These are phyloP conservation scores for Phaffia rhodozyma DNA, from an alignment of 1,284 basidiomycete species.

Conservation along the genomic window DNA sequence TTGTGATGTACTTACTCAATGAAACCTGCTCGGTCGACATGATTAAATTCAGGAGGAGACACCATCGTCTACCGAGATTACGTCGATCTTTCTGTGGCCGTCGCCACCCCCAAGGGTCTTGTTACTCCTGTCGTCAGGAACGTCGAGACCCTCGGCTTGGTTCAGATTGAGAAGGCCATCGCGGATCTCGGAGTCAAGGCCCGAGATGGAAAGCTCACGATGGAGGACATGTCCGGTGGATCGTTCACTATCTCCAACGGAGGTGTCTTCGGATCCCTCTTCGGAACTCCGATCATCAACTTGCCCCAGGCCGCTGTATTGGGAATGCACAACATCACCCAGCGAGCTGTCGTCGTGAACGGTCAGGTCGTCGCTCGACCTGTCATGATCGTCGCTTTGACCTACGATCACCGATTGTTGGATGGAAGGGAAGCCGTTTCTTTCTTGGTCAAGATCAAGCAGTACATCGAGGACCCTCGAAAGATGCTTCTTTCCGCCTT, in stretches of 20 bases:
- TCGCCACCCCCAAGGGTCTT: slow-evolving; percentile 92
- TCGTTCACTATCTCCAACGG: slow-evolving; percentile 99
- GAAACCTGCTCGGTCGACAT: slow-evolving; percentile 24
- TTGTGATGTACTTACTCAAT: neutral
- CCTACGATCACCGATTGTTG: slow-evolving; percentile 90
- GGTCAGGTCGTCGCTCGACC: slow-evolving; percentile 91
- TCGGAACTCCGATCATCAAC: slow-evolving; percentile 96
- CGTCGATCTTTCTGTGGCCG: slow-evolving; percentile 87
- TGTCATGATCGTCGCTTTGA: slow-evolving; percentile 90
- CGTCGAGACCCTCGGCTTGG: slow-evolving; percentile 70
- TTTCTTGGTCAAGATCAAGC: slow-evolving; percentile 76
- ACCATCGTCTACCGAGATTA: slow-evolving; percentile 93
- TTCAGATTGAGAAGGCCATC: slow-evolving; percentile 90
- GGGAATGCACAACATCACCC: slow-evolving; percentile 94
- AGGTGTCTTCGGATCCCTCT: slow-evolving; percentile 93
- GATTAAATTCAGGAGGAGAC: slow-evolving; percentile 43
- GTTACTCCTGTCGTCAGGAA: slow-evolving; percentile 95
- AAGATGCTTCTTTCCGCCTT: slow-evolving; percentile 45
- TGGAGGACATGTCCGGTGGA: slow-evolving; percentile 95
- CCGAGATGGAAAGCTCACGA: slow-evolving; percentile 81
- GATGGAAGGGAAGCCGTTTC: slow-evolving; percentile 95
- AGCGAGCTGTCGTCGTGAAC: slow-evolving; percentile 81
- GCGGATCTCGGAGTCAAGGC: slow-evolving; percentile 86
- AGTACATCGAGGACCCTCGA: slow-evolving; percentile 55
- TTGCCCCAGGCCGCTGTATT: slow-evolving; percentile 89